A percentile compares a stretch with the other conserved stretches of the same genome.
phyloP scores from a whole-genome alignment of 257 asterid genomes.

The Lycium ferocissimum region DNA sequence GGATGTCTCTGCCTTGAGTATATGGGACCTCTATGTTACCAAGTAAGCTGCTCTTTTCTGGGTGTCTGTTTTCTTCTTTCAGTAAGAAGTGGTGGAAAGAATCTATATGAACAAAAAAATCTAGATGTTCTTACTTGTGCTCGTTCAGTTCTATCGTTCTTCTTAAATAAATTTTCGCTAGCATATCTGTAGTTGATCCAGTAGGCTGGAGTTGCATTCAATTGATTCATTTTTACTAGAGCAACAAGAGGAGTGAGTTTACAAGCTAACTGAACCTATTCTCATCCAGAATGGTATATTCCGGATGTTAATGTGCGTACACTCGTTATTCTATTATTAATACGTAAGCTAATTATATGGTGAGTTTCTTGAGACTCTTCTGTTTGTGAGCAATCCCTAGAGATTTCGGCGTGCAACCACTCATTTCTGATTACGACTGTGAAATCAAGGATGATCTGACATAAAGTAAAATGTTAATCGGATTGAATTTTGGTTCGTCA shows the following conservation, averaged over 20 bases:
- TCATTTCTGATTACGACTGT: not conserved
- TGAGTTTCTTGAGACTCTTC: not conserved
- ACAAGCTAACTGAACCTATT: not conserved
- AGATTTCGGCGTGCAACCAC: not conserved
- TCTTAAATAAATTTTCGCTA: not conserved
- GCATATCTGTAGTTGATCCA: not conserved
- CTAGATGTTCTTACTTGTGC: not conserved
- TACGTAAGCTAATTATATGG: not conserved
- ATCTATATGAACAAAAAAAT: not conserved
- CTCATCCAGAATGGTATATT: conserved; percentile 25
- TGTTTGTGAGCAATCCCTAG: conserved; percentile 9
- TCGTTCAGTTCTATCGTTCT: conserved; percentile 1
- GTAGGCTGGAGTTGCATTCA: not conserved
- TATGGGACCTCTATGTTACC: conserved; percentile 89
- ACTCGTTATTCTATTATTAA: not conserved
- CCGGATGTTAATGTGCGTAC: not conserved
- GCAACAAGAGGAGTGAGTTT: not conserved
- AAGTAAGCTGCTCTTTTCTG: conserved; percentile 58
- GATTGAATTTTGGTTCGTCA: not conserved
- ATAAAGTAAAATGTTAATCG: not conserved
- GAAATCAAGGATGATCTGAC: not conserved
- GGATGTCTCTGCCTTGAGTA: conserved; percentile 60
- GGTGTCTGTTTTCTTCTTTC: conserved; percentile 13
- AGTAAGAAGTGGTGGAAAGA: not conserved
- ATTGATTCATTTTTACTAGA: not conserved